A percentile compares a stretch with the other conserved stretches of the same genome.
Evolutionary conservation across 164 flowering plant species (phyloP).

Genomic region (Saururus chinensis): DNA sequence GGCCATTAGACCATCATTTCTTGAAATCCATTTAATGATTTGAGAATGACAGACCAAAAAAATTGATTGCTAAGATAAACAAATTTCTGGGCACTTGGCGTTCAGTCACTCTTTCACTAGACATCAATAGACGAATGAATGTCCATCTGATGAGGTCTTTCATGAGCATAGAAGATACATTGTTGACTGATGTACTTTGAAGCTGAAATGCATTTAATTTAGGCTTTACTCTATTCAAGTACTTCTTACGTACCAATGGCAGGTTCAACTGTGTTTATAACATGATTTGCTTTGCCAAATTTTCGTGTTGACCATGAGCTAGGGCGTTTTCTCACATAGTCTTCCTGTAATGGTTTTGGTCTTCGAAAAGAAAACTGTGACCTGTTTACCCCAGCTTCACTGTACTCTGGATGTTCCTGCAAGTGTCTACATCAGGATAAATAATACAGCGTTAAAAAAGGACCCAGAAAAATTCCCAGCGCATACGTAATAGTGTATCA

Average conservation of each 20-base stretch:
- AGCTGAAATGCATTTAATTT: not conserved
- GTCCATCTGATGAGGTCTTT: too few relatives aligned
- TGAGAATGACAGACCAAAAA: too few relatives aligned
- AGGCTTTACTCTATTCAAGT: not conserved
- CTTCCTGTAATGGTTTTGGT: slow-evolving; percentile 71
- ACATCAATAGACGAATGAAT: too few relatives aligned
- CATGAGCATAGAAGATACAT: too few relatives aligned
- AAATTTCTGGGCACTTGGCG: too few relatives aligned
- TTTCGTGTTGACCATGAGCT: slow-evolving; percentile 6
- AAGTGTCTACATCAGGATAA: slow-evolving; percentile 29
- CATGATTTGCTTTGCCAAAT: slow-evolving; percentile 11
- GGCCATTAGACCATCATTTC: too few relatives aligned
- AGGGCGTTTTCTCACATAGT: slow-evolving; percentile 73
- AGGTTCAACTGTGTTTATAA: slow-evolving; percentile 14
- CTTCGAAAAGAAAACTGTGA: slow-evolving; percentile 78
- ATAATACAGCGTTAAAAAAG: not conserved
- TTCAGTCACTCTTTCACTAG: too few relatives aligned
- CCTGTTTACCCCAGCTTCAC: slow-evolving; percentile 35
- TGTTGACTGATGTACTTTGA: not conserved
- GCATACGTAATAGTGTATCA: not conserved
- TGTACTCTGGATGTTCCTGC: slow-evolving; percentile 52
- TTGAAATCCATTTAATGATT: too few relatives aligned
- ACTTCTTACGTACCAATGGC: slow-evolving; percentile 23
- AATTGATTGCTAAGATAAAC: too few relatives aligned
- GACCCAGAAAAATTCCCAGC: not conserved